Evolutionary conservation across 768 basidiomycete genomes (phyloP).

Genomic region (Dacryopinax spathularia): DNA sequence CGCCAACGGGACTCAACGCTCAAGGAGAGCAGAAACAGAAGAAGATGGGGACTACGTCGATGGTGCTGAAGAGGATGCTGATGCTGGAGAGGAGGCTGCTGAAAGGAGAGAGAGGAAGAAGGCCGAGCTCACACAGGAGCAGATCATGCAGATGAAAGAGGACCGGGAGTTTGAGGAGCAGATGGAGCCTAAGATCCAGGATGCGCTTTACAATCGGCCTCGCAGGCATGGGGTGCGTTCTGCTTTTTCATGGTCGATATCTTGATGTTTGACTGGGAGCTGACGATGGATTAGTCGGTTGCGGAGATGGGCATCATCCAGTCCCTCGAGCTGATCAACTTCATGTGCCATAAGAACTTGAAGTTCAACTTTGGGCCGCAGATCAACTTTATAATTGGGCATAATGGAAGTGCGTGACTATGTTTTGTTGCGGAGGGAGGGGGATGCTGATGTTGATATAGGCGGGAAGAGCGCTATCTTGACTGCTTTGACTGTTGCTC

Average conservation of each 20-base stretch:
- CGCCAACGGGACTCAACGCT: constrained; percentile 8
- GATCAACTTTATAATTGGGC: constrained; percentile 94
- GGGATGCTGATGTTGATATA: constrained; percentile 21
- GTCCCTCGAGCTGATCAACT: constrained; percentile 72
- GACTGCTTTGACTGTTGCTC: constrained; percentile 80
- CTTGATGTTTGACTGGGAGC: background rate
- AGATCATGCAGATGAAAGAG: constrained; percentile 13
- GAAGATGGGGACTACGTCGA: constrained; percentile 12
- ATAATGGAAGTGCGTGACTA: constrained; percentile 70
- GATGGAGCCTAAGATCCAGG: constrained; percentile 42
- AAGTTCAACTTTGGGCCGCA: constrained; percentile 79
- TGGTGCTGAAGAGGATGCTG: constrained; percentile 30
- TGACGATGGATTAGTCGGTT: constrained; percentile 36
- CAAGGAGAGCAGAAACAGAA: constrained; percentile 13
- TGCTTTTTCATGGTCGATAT: background rate
- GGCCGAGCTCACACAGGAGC: background rate
- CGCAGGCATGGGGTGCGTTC: constrained; percentile 35
- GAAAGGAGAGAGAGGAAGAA: background rate
- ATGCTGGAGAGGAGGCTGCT: constrained; percentile 22
- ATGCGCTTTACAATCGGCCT: constrained; percentile 34
- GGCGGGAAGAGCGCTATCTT: constrained; percentile 93
- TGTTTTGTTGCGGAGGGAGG: background rate
- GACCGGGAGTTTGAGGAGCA: constrained; percentile 48
- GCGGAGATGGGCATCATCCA: constrained; percentile 84
- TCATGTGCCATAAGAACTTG: constrained; percentile 88